Evolutionary conservation across 495 filamentous ascomycete species (phyloP).

Genomic region (Staphylotrichum longicolle): DNA sequence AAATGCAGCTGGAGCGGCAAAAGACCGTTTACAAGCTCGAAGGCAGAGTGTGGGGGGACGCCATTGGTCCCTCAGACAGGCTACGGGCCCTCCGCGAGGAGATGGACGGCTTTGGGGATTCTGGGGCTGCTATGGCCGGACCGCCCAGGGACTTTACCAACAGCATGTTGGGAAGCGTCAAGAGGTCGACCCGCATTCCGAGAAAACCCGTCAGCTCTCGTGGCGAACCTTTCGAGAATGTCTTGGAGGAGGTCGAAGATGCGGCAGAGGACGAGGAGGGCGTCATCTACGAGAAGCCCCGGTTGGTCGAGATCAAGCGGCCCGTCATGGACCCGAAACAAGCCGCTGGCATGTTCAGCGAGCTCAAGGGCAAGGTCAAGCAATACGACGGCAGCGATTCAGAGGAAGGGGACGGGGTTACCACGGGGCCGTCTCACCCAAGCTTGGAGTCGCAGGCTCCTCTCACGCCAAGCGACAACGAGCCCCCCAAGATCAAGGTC

Average conservation of each 20-base stretch:
- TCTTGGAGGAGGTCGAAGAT: constrained; percentile 41
- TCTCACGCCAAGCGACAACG: constrained; percentile 65
- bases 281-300: constrained; percentile 62
- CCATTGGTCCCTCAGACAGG: constrained; percentile 81
- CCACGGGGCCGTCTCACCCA: constrained; percentile 74
- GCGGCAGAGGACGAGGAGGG: constrained; percentile 47
- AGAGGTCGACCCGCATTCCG: constrained; percentile 47
- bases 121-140: constrained; percentile 23
- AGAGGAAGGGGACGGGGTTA: constrained; percentile 68
- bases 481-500: constrained; percentile 48
- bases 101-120: constrained; percentile 72
- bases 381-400: constrained; percentile 70
- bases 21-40: constrained; percentile 99
- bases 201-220: constrained; percentile 51
- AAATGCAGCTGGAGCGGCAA: constrained; percentile 91
- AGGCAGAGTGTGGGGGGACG: constrained; percentile 86
- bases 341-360: constrained; percentile 70
- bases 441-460: constrained; percentile 69
- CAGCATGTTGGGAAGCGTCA: constrained; percentile 66
- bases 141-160: constrained; percentile 44
- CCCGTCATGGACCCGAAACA: constrained; percentile 73
- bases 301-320: constrained; percentile 64
- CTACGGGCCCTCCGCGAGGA: constrained; percentile 87
- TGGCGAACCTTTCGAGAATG: constrained; percentile 41
- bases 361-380: constrained; percentile 76